Base-by-base conservation (phyloP, 305 asterid genomes). In the Stenogyne calaminthoides region DNA sequence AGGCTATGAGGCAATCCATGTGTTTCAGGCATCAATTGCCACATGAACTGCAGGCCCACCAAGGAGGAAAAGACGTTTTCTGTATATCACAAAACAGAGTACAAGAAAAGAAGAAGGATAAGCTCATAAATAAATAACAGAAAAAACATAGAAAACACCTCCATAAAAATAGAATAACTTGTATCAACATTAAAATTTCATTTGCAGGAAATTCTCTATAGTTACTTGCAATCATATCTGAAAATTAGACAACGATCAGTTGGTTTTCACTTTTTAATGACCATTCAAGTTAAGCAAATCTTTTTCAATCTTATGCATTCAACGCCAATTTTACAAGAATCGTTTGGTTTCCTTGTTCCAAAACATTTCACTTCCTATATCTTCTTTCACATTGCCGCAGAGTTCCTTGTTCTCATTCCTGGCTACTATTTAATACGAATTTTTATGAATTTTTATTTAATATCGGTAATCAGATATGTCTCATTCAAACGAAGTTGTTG, bases 11-110 rank as follows among this genome's bases (percentile, higher is more conserved):
- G 84, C 67, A 78, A 76, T 54, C 86, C 96, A 75, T 67, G 79
- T 67, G 80, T 58, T 84, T 86, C 96, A 29, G 97, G 92, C 84
- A 75, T 86, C 84, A 91, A 78, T 74, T 82, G 71, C 98, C 98
- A 93, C 81, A 73, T 84, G 83, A 93, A 93, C 60, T 83, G 93
- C 76, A 93, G 80, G 75, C 97, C 98, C 85, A 84, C 92, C 80
- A 93, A 86, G 6, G 98, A 93, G 69, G 98, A 93, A 69, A 93
- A 93, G 25, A 89, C 92, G 73, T 93, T 93, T 34, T 91, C 98
- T 93, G 91, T 73, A 82, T 46, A 82, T 46, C 70, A 65, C 55
- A 83, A 22, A 49, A 49, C 78, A 82, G 14, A 69, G 64, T 60
- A 80, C 47, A 74, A 69, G 76, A 36, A 32, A 69, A 52, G 47